Conservation (phyloP, 306 rosid species). For the Ormosia semicastrata region DNA sequence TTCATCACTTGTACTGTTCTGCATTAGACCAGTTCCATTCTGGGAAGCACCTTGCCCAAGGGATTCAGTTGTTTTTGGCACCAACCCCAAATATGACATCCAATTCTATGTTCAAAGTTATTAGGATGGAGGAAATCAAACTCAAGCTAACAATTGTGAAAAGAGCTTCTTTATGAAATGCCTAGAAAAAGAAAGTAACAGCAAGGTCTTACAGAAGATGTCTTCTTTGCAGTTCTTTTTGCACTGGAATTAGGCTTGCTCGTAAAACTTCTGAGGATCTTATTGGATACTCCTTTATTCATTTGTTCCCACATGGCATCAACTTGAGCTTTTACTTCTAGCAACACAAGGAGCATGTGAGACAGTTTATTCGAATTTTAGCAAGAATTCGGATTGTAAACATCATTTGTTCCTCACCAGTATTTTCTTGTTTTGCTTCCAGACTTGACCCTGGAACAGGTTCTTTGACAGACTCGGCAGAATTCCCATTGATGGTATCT, state of each 20-base stretch:
- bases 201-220: conserved; percentile 64
- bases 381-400: neutral
- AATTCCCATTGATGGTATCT: conserved; percentile 51
- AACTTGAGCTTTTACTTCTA: conserved; percentile 74
- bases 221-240: conserved; percentile 54
- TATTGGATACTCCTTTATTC: conserved; percentile 79
- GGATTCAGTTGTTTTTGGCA: conserved; percentile 55
- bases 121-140: conserved; percentile 20
- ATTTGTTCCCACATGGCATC: conserved; percentile 92
- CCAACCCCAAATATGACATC: conserved; percentile 77
- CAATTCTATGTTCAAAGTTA: conserved; percentile 55
- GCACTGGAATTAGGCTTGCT: conserved; percentile 45
- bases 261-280: conserved; percentile 45
- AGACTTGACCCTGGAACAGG: conserved; percentile 38
- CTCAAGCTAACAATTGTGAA: conserved; percentile 15
- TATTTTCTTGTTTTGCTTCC: conserved; percentile 44
- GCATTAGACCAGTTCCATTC: conserved; percentile 33
- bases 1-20: conserved; percentile 55
- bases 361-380: neutral
- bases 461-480: conserved; percentile 46
- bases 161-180: neutral
- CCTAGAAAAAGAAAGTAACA: neutral
- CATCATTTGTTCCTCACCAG: conserved; percentile 40
- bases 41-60: conserved; percentile 33
- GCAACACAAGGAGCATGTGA: conserved; percentile 25